Evolutionary conservation across 2,329 filamentous ascomycete species (phyloP), one percentile per base, ranked within the genome.

Genomic region (Aspergillus quadrilineatus): DNA sequence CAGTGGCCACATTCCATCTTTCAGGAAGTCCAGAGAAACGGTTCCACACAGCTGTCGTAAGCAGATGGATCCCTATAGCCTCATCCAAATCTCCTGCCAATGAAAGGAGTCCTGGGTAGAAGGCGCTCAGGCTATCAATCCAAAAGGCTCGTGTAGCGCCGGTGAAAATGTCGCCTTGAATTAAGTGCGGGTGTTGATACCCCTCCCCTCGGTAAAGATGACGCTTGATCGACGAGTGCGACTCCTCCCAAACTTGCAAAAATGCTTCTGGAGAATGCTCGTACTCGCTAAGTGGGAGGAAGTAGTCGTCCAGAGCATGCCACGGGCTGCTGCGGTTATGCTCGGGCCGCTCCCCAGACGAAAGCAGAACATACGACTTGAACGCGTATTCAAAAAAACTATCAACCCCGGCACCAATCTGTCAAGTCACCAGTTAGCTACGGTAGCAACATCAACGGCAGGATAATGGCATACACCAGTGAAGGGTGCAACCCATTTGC

Each of bases 381-480:
- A 97, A 82, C 3, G 94, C 92, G 74, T 99, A 99, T 75, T 99
- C 94, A 68, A 96, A 97, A 77, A 99, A 99, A 75, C 92, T 97
- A 76, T 99, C 94, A 67, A 96, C 91, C 39, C 94, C 94, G 6
- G 94, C 94, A 49, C 94, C 94, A 65, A 99, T 96, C 77, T 79
- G n/a, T 32, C n/a, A 43, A 61, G 7, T 14, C 36, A 52, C 10
- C 32, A n/a, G 14, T 60, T 39, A 42, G 28, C 43, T 39, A n/a
- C 12, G 14, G n/a, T 12, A 39, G 12, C 12, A 39, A 14, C 36
- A 39, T 14, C 14, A n/a, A 39, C 15, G 36, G 6, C 36, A 39
- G n/a, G 28, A 14, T 12, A 12, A 34, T 9, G 15, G 9, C 73
- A 60, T 70, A 79, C 76, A 30, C 94, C 93, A n/a, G 93, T 88